Evolutionary conservation across 2,329 filamentous ascomycete species (phyloP), one percentile per base, ranked within the genome.

Genomic region (Penicillium sp.): DNA sequence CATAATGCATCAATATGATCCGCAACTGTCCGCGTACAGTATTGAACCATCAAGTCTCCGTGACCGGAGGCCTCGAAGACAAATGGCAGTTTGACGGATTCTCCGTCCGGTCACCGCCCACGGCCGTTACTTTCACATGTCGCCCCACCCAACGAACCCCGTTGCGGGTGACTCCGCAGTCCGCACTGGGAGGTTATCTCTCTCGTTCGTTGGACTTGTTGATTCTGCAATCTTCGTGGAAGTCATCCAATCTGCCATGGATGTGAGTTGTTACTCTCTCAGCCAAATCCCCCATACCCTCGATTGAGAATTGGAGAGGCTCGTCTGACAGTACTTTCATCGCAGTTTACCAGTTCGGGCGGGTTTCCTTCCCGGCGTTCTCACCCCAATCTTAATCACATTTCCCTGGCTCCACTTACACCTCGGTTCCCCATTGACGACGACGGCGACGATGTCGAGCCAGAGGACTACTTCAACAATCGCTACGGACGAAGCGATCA

Each of bases 361-460:
- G 58, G 60, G 46, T 69, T 69, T 54, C 64, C 62, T 29, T 69
- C 67, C 38, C 75, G 76, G 42, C 79, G 80, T 48, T 82, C 79
- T 43, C 78, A 80, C 57, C 78, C 78, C 42, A 80, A 80, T 52
- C 73, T 84, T 45, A 69, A 77, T 56, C 75, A 81, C 58, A 73
- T 83, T 51, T 81, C 80, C 38, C 73, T 83, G n/a, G 78, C 80
- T 57, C 81, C 80, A 35, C 71, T 84, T 47, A 78, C 75, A 46
- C 71, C 75, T 43, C 73, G 72, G 62, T 79, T 78, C 57, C 75
- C 75, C 18, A 73, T 77, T 58, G 76, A 78, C 48, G 70, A 73
- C 51, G 71, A 73, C 54, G 67, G 78, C 48, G 70, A 73, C 51
- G 71, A 73, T 53, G 67, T 52, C 32, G 64, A 69, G 29, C 57